Base-by-base conservation (phyloP, 2,329 filamentous ascomycete species). In the Dothideomycetidae sp. region DNA sequence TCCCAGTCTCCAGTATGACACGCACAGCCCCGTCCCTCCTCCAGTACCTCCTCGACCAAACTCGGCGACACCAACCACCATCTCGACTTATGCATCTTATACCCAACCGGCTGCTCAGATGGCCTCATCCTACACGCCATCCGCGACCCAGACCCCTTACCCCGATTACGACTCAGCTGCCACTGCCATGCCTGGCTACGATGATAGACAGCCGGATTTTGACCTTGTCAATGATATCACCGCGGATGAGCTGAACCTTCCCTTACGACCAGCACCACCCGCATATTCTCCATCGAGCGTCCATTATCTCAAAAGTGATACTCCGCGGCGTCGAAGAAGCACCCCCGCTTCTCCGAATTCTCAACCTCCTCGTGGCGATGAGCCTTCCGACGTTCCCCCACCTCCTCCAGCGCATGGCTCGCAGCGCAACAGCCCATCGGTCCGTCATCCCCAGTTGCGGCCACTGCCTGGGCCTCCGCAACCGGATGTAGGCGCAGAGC, bases 391-490 rank as follows among this genome's bases (percentile, higher is more conserved):
- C 48, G 64, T 47, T 56, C 57, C 1, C 68, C 70, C 3, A 64
- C 70, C 68, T n/a, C 59, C 58, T 17, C 61, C 65, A 2, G 61
- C 61, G 16, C 58, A 67, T 42, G 46, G 40, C 10, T 64, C 63
- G 1, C 67, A 67, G 11, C 61, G 66, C 39, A 60, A 67, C 44
- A 64, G 28, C 16, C 31, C 28, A 9, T 33, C 41, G 23, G 31
- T 46, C 5, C 65, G 70, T 37, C 71, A 76, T 52, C 71, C 68
- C 5, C 66, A 70, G 33, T 55, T 68, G 5, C 61, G 73, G 15
- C 72, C 73, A 21, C 58, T 75, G n/a, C 73, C 73, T 2, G 70
- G 70, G 0, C 66, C 68, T 7, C 71, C 71, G 4, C 44, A 47
- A 17, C 41, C 50, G 10, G 50, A 52, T 39, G 54, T 56, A 17